Conservation (phyloP, 2,329 filamentous ascomycete genomes). For the Fonsecaea pugnacius region DNA sequence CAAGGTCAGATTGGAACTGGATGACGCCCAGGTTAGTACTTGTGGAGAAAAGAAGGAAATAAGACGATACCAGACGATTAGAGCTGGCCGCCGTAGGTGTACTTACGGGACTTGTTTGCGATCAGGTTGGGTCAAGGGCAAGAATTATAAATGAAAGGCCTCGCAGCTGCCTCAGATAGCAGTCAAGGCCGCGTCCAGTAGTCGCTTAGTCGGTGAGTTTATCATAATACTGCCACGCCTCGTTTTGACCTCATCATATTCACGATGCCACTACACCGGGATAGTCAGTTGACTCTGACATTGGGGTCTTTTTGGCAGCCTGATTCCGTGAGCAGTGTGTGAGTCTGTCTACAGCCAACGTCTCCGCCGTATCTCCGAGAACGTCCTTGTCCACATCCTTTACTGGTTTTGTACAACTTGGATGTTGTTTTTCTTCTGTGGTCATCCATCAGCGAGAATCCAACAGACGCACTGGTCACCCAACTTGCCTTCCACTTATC, state of each 20-base stretch:
- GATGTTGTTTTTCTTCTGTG: slow-evolving; percentile 55
- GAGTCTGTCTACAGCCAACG: background rate
- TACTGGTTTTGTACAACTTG: slow-evolving; percentile 52
- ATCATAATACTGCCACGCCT: background rate
- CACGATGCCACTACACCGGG: background rate
- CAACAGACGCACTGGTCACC: background rate
- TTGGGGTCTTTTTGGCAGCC: background rate
- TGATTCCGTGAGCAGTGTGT: background rate
- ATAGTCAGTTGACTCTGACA: background rate
- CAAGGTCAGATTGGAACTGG: background rate
- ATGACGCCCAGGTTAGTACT: background rate
- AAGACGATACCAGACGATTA: background rate
- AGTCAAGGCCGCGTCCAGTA: background rate
- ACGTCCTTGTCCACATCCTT: background rate
- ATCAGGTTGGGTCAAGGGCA: background rate
- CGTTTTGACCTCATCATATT: background rate
- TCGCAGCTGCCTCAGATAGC: slow-evolving; percentile 1
- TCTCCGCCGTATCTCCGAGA: background rate
- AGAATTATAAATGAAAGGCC: background rate
- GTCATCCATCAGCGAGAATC: slow-evolving; percentile 4
- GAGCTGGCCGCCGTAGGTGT: background rate
- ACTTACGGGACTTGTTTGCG: background rate
- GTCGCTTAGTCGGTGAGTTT: background rate
- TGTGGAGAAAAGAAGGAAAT: background rate
- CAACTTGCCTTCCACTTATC: slow-evolving; percentile 93